Evolutionary conservation across 1,139 yeast species (phyloP), one percentile per base, ranked within the genome.

Genomic region (Candida sojae): DNA sequence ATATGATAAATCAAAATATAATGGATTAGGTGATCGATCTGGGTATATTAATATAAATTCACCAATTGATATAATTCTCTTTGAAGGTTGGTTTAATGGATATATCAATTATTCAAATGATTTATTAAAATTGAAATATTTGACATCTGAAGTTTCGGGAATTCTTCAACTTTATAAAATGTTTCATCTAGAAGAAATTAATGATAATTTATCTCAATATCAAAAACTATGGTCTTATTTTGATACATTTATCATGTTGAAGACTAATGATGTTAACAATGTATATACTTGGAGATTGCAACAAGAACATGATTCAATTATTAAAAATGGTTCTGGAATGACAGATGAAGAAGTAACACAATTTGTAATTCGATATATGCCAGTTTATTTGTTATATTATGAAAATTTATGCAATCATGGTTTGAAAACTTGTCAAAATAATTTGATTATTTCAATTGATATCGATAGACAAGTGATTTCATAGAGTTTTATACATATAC

Each of bases 11-110:
- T 81, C 96, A 1, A 70, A 73, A n/a, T 79, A 70, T 55, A 49
- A 61, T 13, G 99, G 98, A 0, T 78, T 79, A 52, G 99, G 99
- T 3, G 98, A 93, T 64, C 68, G 98, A 46, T 57, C 65, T 2
- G 70, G 72, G 0, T 52, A 57, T 0, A 56, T 66, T 7, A 80
- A 42, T 1, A 63, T 75, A 3, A 59, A 59, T 1, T 59, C 64
- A 1, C 76, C 77, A 0, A 71, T 82, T 4, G 89, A 88, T 57
- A 75, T 91, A 1, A 76, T 92, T 3, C 64, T 93, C 6, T 75
- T 93, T 45, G 99, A 93, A 68, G 99, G 99, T 2, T 93, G 99
- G 99, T 90, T 92, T 66, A 80, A 84, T 26, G 98, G 98, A 2
- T 92, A 56, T 61, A 32, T 78, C 92, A 1, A 57, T 72, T 10